Evolutionary conservation across 192 early-diverging fungal species (phyloP), one percentile per base, ranked within the genome.

Genomic region (Linnemannia hyalina): DNA sequence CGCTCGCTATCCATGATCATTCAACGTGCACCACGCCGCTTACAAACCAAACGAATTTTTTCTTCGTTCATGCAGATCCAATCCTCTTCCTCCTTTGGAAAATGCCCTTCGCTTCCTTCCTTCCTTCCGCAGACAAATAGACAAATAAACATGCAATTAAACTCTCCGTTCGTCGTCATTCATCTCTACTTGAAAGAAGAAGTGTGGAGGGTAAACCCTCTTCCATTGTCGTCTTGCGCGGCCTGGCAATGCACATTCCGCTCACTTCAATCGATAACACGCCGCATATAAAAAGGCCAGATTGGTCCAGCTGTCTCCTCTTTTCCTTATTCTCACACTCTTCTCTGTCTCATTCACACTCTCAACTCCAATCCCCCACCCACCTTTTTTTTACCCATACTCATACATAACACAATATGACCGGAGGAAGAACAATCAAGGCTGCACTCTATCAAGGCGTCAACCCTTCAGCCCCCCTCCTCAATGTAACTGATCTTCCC

Each of bases 401-500:
- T 74, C 73, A 36, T 38, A 16, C 52, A 38, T 0, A 47, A n/a
- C 52, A 57, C 60, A 16, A n/a, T 40, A 82, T 74, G 71, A 68
- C 75, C n/a, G 5, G 11, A 16, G 9, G 22, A 20, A 47, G 29
- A 29, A 83, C 76, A 11, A 78, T 74, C 63, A 78, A 83, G 49
- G 73, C 77, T 26, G 76, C 76, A 0, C 32, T 83, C n/a, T 78
- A 73, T 26, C 63, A 83, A 54, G 82, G 73, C 63, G 60, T 69
- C 72, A 78, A 63, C 38, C 32, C 70, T 15, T 41, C 73, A 11
- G 44, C 60, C 16, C 80, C 80, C 11, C 70, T 70, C 63, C 52
- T 81, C 23, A 57, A 68, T 6, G 20, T 70, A 7, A 75, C 47
- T 8, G 70, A 85, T 15, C 42, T 84, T 46, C 80, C 76, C 5